phyloP scores from a whole-genome alignment of 805 yeast genomes.

The Suhomyces vadensis region DNA sequence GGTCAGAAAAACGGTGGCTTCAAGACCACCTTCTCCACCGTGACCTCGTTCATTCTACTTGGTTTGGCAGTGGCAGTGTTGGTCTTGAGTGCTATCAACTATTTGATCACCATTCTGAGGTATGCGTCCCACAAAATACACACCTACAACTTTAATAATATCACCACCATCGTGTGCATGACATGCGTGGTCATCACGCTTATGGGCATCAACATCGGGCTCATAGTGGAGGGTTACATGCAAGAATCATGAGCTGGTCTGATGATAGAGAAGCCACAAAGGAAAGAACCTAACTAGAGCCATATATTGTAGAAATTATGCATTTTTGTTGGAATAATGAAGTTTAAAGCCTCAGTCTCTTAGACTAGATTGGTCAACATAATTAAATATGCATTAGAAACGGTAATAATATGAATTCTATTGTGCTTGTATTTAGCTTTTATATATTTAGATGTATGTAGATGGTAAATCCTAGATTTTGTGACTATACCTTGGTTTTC shows the following conservation, averaged over 20 bases:
- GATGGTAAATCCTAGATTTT: too few species aligned
- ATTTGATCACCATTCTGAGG: constrained; percentile 44
- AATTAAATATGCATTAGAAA: too few species aligned
- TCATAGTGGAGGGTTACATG: constrained; percentile 16
- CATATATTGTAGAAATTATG: too few species aligned
- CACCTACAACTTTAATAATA: constrained; percentile 34
- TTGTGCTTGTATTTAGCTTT: too few species aligned
- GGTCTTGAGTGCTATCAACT: constrained; percentile 41
- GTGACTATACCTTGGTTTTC: background rate
- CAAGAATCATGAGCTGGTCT: too few species aligned
- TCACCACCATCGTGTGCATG: constrained; percentile 33
- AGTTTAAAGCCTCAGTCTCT: too few species aligned
- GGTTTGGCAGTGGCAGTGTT: constrained; percentile 40
- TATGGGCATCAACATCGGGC: constrained; percentile 32
- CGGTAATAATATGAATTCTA: too few species aligned
- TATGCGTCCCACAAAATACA: constrained; percentile 44
- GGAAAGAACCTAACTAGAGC: too few species aligned
- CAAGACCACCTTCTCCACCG: constrained; percentile 4
- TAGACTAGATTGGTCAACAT: too few species aligned
- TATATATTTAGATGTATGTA: too few species aligned
- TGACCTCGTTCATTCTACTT: constrained; percentile 35
- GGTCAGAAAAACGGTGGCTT: background rate
- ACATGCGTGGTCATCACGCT: constrained; percentile 35
- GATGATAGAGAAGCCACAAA: background rate
- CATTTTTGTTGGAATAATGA: too few species aligned